Evolutionary conservation across 495 filamentous ascomycete genomes (phyloP).

Genomic region (Trypethelium eluteriae): DNA sequence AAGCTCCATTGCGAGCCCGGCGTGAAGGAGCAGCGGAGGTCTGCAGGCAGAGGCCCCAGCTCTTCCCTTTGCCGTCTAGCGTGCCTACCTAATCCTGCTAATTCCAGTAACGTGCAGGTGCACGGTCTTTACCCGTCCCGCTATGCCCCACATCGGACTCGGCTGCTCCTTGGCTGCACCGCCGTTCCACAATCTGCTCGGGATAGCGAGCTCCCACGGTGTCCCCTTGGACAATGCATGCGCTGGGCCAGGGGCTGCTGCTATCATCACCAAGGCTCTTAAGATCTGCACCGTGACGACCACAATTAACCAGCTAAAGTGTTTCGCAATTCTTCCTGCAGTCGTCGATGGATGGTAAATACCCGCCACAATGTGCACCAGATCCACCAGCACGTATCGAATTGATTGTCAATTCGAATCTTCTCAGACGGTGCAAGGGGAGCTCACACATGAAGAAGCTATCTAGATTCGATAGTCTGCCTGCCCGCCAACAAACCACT

Average conservation of each 20-base stretch:
- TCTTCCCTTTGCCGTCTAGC: neutral
- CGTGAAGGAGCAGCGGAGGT: too few relatives aligned
- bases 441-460: neutral
- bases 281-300: neutral
- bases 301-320: neutral
- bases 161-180: neutral
- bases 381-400: neutral
- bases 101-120: neutral
- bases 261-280: neutral
- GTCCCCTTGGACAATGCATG: neutral
- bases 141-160: neutral
- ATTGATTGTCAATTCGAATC: neutral
- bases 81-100: too few relatives aligned
- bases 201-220: neutral
- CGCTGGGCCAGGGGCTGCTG: neutral
- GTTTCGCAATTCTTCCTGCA: neutral
- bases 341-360: neutral
- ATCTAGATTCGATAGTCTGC: neutral
- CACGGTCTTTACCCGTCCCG: neutral
- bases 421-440: too few relatives aligned
- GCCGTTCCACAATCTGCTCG: neutral
- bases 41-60: neutral
- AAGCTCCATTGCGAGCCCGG: neutral
- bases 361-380: too few relatives aligned
- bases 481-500: neutral